Conservation (phyloP, 148 eudicot genomes). For the Rhododendron molle region DNA sequence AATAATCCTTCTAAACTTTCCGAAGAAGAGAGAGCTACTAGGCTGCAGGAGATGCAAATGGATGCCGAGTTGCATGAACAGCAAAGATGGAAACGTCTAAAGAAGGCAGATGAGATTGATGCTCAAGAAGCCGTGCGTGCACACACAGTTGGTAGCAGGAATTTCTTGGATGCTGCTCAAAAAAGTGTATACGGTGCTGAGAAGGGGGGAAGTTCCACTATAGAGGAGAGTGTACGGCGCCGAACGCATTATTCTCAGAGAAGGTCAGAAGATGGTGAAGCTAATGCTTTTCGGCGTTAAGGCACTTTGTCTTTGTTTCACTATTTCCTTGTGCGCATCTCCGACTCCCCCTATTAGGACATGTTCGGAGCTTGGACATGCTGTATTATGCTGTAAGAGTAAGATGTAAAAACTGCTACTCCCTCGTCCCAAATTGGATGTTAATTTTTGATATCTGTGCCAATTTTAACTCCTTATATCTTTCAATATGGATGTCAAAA, state of each 20-base stretch:
- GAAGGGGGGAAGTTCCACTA: conserved; percentile 81
- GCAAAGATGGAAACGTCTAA: conserved; percentile 82
- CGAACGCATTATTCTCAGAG: conserved; percentile 80
- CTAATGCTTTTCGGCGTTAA: conserved; percentile 85
- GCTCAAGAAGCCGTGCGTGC: conserved; percentile 56
- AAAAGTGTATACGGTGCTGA: conserved; percentile 89
- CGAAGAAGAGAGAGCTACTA: conserved; percentile 87
- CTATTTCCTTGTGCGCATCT: neutral
- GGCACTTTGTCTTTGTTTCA: neutral
- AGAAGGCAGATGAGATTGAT: conserved; percentile 81
- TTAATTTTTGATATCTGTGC: too few species aligned
- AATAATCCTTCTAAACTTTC: conserved; percentile 51
- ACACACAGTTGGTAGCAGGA: conserved; percentile 31
- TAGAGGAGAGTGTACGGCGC: conserved; percentile 92
- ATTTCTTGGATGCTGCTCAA: conserved; percentile 69
- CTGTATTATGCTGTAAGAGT: neutral
- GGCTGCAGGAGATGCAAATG: conserved; percentile 78
- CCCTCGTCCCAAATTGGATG: too few species aligned
- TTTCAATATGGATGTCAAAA: too few species aligned
- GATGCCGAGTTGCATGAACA: conserved; percentile 92
- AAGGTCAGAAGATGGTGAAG: conserved; percentile 50
- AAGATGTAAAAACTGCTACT: neutral
- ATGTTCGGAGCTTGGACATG: neutral
- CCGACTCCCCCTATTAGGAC: neutral
- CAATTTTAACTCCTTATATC: too few species aligned